Percentiles rank a stretch among this genome's conserved stretches.
Conservation (phyloP, 1,284 basidiomycete species). For the Cutaneotrichosporon curvatum region DNA sequence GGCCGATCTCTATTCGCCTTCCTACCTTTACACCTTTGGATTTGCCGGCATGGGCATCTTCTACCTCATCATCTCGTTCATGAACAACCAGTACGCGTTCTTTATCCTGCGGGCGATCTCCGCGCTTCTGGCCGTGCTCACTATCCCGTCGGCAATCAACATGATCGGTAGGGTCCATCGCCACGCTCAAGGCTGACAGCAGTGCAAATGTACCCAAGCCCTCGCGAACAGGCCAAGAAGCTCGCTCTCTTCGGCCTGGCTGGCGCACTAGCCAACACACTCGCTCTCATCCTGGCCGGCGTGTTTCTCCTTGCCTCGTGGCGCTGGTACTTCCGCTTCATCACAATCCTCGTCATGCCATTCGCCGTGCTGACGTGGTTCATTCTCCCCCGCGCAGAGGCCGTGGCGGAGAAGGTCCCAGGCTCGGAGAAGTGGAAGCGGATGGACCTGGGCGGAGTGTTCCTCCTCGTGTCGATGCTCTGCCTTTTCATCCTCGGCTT, state of each 20-base stretch:
- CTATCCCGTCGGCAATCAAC: slow-evolving; percentile 41
- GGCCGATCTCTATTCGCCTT: slow-evolving; percentile 38
- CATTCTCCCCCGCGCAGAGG: slow-evolving; percentile 35
- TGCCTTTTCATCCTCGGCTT: slow-evolving; percentile 43
- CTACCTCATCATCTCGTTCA: slow-evolving; percentile 43
- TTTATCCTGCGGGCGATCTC: slow-evolving; percentile 41
- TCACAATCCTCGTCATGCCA: slow-evolving; percentile 33
- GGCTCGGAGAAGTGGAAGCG: slow-evolving; percentile 39
- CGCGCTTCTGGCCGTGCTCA: slow-evolving; percentile 37
- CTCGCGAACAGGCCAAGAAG: slow-evolving; percentile 33
- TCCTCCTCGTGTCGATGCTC: slow-evolving; percentile 31
- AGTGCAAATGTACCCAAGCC: slow-evolving; percentile 40
- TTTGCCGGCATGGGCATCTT: slow-evolving; percentile 38
- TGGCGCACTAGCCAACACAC: slow-evolving; percentile 30
- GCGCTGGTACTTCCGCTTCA: slow-evolving; percentile 44
- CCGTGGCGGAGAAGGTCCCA: slow-evolving; percentile 35
- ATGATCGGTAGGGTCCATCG: slow-evolving; percentile 22
- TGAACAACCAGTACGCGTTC: slow-evolving; percentile 41
- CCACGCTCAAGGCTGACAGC: neutral
- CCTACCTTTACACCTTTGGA: slow-evolving; percentile 35
- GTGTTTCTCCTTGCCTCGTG: slow-evolving; percentile 38
- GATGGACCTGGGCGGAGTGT: slow-evolving; percentile 42
- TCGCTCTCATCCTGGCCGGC: slow-evolving; percentile 36
- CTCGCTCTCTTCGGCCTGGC: slow-evolving; percentile 41
- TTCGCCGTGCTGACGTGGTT: slow-evolving; percentile 32